These are phyloP conservation scores for Metschnikowia arizonensis DNA, from an alignment of 805 yeast genomes.

Conservation along the genomic window DNA sequence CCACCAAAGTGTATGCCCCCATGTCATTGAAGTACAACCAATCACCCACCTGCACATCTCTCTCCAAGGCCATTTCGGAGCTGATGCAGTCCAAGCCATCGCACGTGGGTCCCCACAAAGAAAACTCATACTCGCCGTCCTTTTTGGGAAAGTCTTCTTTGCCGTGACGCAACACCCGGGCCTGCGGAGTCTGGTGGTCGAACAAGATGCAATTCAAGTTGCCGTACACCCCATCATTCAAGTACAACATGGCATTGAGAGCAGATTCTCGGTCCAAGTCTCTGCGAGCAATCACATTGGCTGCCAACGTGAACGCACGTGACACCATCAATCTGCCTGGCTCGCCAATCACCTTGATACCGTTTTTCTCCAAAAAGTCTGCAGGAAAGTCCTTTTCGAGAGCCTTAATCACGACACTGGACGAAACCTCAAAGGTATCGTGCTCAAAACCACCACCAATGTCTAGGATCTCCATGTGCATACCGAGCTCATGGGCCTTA, in stretches of 20 bases:
- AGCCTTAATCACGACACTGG: conserved; percentile 52
- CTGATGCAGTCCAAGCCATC: conserved; percentile 90
- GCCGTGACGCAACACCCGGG: conserved; percentile 50
- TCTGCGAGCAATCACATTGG: conserved; percentile 84
- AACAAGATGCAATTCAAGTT: conserved; percentile 89
- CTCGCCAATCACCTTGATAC: conserved; percentile 68
- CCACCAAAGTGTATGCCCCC: conserved; percentile 92
- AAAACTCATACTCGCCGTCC: conserved; percentile 39
- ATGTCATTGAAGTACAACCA: conserved; percentile 81
- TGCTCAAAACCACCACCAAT: conserved; percentile 91
- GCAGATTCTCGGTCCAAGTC: conserved; percentile 23
- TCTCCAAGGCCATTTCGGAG: conserved; percentile 46
- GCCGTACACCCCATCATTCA: conserved; percentile 95
- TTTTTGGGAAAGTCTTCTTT: conserved; percentile 14
- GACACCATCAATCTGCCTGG: conserved; percentile 92
- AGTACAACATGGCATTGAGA: conserved; percentile 57
- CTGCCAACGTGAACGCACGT: conserved; percentile 77
- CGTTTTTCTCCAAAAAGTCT: conserved; percentile 21
- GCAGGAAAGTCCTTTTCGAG: conserved; percentile 59
- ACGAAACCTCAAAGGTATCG: conserved; percentile 55
- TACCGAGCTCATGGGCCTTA: conserved; percentile 44
- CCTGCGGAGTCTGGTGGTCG: conserved; percentile 82
- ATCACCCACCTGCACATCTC: conserved; percentile 75
- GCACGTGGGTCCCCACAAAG: conserved; percentile 98
- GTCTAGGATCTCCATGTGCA: conserved; percentile 57